Conservation (phyloP, 176 grass and related monocot genomes). For the Cenchrus purpureus region DNA sequence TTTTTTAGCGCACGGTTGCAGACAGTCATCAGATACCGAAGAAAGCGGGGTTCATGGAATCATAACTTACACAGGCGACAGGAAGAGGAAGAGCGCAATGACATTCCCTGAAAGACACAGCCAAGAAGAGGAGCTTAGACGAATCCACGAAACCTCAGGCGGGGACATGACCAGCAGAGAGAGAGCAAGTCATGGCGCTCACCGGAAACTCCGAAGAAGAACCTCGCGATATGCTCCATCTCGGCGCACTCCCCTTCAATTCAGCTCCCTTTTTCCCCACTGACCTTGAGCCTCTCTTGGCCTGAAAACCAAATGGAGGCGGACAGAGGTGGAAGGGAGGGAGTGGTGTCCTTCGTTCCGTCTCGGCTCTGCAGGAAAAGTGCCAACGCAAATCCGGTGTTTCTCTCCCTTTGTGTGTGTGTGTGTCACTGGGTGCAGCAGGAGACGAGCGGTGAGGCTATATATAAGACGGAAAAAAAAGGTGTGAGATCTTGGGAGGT, state of each 20-base stretch:
- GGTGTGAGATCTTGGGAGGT: background rate
- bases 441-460: background rate
- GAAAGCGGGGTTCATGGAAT: background rate
- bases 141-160: background rate
- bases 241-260: background rate
- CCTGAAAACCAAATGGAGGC: background rate
- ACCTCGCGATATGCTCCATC: conserved; percentile 74
- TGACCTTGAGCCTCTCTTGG: background rate
- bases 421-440: conserved; percentile 2
- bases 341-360: background rate
- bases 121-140: background rate
- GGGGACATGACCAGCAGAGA: background rate
- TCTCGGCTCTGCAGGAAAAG: background rate
- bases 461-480: conserved; percentile 13
- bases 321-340: background rate
- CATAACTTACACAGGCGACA: conserved; percentile 71
- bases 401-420: background rate
- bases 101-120: conserved; percentile 61
- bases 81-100: conserved; percentile 83
- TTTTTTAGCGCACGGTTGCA: background rate
- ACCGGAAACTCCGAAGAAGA: conserved; percentile 80
- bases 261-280: background rate
- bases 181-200: conserved; percentile 17
- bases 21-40: background rate
- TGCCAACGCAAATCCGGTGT: conserved; percentile 3